Evolutionary conservation across 2,329 filamentous ascomycete genomes (phyloP), one percentile per base, ranked within the genome.

Genomic region (Trichoderma arundinaceum): DNA sequence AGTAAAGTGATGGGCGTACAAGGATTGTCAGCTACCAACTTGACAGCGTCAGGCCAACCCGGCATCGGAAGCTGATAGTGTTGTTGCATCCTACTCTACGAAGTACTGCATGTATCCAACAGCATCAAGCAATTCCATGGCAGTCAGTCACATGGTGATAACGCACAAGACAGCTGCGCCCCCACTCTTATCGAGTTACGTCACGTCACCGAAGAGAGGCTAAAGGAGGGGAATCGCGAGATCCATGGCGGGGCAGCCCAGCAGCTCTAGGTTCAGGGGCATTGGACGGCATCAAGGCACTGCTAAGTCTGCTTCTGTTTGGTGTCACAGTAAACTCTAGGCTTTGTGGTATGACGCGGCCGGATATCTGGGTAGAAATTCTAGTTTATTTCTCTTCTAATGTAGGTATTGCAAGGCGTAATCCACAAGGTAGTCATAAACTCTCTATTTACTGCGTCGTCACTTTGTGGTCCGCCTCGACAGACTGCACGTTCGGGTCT

Each of bases 401-500:
- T 51, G 58, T 52, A 61, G 57, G 19, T 22, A 4, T 19, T 41
- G 22, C 22, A 39, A 38, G 38, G 22, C 22, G 22, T 28, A 28
- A 28, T 28, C 22, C 22, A 28, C 22, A 28, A 28, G 22, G 22
- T 28, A 28, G 22, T 28, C 22, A 28, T 28, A 28, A 2, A 28
- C 22, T 28, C 38, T 38, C 38, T 2, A 28, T 53, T 22, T 88
- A 94, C 83, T 94, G 90, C 7, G 86, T 95, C 72, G 71, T 88
- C 68, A 96, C 86, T 72, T 86, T 83, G 54, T 82, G 78, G 77
- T 97, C 92, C 66, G 78, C 73, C 84, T 98, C 94, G 66, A 97
- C 90, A 51, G 73, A 73, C 73, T 92, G 84, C 76, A 97, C 83
- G 74, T 92, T 84, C 69, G 92, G 86, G 80, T 90, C 86, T 67